phyloP scores from a whole-genome alignment of 345 rosid species.

The Lepidium africanum region DNA sequence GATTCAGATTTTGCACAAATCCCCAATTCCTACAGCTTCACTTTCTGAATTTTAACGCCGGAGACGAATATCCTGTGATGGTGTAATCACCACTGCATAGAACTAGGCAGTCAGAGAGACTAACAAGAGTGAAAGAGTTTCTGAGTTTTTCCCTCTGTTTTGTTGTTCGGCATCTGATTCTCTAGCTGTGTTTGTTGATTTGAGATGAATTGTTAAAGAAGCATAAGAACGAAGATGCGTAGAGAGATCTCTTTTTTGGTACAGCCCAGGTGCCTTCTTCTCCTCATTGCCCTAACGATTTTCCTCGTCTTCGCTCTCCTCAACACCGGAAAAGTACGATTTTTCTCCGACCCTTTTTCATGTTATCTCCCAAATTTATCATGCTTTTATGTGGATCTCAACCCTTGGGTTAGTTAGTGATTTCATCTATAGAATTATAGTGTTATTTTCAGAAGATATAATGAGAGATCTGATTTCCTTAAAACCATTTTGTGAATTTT shows the following conservation, averaged over 20 bases:
- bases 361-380: background rate
- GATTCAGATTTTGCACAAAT: conserved; percentile 11
- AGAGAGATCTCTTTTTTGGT: conserved; percentile 53
- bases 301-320: conserved; percentile 50
- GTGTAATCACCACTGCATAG: background rate
- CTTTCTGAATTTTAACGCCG: background rate
- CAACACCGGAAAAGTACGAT: conserved; percentile 35
- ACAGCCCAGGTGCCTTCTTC: conserved; percentile 56
- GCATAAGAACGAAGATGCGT: conserved; percentile 33
- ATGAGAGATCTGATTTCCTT: conserved; percentile 15
- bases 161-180: background rate
- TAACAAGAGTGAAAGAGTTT: conserved; percentile 6
- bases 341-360: background rate
- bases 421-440: background rate
- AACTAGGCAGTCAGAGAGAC: background rate
- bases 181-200: background rate
- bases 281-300: conserved; percentile 36
- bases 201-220: conserved; percentile 18
- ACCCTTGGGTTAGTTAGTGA: background rate
- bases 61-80: background rate
- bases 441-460: background rate
- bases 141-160: background rate
- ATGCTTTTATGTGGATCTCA: conserved; percentile 18
- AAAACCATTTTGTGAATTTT: background rate
- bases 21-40: background rate